A percentile compares a stretch with the other conserved stretches of the same genome.
These are phyloP conservation scores for Takakia lepidozioides DNA, from an alignment of 225 moss, liverwort and hornwort genomes.

Conservation along the genomic window DNA sequence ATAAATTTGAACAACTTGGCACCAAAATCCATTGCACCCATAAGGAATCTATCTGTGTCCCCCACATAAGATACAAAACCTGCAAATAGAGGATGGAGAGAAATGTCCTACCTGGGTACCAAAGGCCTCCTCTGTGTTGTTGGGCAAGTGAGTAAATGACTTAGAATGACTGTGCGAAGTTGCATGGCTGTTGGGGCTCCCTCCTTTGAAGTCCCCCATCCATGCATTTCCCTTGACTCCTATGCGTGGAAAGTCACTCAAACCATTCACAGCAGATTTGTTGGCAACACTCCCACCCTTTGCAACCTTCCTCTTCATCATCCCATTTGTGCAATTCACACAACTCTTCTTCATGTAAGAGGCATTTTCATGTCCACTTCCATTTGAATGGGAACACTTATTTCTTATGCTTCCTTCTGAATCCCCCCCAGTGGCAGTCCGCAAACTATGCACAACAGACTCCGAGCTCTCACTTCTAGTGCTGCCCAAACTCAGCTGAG, in stretches of 20 bases:
- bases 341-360: too few species aligned
- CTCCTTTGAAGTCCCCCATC: slow-evolving; percentile 8
- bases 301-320: slow-evolving; percentile 7
- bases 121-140: slow-evolving; percentile 31
- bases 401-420: slow-evolving; percentile 15
- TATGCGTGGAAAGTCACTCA: too few species aligned
- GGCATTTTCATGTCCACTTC: too few species aligned
- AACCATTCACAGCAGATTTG: too few species aligned
- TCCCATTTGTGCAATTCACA: too few species aligned
- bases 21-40: neutral
- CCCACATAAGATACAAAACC: neutral
- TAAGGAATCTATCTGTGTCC: too few species aligned
- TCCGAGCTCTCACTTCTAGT: slow-evolving; percentile 24
- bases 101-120: slow-evolving; percentile 29
- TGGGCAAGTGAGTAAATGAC: slow-evolving; percentile 21
- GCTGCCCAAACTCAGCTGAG: slow-evolving; percentile 13
- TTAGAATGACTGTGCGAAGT: too few species aligned
- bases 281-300: neutral
- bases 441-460: slow-evolving; percentile 37
- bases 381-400: too few species aligned
- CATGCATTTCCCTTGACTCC: slow-evolving; percentile 9
- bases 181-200: slow-evolving; percentile 31
- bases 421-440: slow-evolving; percentile 19
- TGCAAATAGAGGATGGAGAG: neutral
- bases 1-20: too few species aligned